Conservation (phyloP, 495 filamentous ascomycete species). For the Mycothermus thermophilus region DNA sequence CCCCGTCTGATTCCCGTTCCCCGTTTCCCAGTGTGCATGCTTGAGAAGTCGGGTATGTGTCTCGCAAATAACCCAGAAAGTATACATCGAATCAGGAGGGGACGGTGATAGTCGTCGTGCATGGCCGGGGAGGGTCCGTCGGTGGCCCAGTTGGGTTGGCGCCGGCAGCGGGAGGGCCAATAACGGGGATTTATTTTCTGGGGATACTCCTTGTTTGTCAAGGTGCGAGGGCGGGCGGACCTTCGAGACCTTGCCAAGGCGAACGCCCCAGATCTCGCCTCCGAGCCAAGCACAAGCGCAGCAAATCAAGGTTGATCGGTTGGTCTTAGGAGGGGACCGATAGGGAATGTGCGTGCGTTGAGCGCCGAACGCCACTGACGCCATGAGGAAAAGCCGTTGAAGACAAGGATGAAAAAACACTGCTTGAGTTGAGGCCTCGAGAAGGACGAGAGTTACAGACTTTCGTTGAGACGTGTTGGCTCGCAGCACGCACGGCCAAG, state of each 20-base stretch:
- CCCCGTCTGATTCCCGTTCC: no score
- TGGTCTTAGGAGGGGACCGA: no score
- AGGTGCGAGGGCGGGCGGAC: no score
- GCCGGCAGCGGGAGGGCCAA: slow-evolving; percentile 2
- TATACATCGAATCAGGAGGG: background rate
- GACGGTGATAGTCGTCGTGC: slow-evolving; percentile 2
- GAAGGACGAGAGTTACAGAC: background rate
- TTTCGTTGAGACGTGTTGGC: background rate
- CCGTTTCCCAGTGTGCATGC: no score
- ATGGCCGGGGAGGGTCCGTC: background rate
- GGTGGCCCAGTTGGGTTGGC: slow-evolving; percentile 1
- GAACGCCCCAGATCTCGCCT: no score
- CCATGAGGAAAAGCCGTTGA: background rate
- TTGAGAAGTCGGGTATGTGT: no score
- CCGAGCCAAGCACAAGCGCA: no score
- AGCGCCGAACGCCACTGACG: background rate
- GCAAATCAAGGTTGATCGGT: no score
- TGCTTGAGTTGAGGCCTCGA: background rate
- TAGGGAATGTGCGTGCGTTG: no score
- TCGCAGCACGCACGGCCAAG: slow-evolving; percentile 9
- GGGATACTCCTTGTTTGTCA: no score
- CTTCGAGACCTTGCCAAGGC: no score
- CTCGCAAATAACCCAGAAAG: background rate
- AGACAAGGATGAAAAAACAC: background rate
- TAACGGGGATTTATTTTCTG: slow-evolving; percentile 1